These are phyloP conservation scores for Cardamine resedifolia DNA, from an alignment of 345 rosid species.

Conservation along the genomic window DNA sequence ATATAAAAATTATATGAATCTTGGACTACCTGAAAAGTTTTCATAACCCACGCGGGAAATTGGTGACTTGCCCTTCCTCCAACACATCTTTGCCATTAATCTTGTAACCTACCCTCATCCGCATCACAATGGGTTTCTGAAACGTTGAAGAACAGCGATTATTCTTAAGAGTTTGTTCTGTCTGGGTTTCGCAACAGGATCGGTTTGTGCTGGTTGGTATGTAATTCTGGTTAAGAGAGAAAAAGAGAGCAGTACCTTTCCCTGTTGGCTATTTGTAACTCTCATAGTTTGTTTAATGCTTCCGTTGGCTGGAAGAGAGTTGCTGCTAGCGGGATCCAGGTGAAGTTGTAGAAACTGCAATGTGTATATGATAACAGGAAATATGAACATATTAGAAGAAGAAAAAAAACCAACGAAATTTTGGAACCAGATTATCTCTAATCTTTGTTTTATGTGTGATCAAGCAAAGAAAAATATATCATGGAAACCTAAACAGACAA, in stretches of 20 bases:
- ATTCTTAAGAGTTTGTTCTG: background rate
- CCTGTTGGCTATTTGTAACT: slow-evolving; percentile 86
- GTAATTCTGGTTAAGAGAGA: background rate
- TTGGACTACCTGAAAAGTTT: slow-evolving; percentile 28
- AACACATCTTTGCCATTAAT: slow-evolving; percentile 64
- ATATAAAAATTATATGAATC: slow-evolving; percentile 29
- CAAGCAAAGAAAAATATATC: background rate
- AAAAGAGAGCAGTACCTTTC: slow-evolving; percentile 59
- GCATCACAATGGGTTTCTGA: slow-evolving; percentile 92
- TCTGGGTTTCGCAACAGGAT: slow-evolving; percentile 7
- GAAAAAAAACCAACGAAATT: background rate
- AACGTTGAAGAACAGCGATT: slow-evolving; percentile 19
- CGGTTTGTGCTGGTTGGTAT: background rate
- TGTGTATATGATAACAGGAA: slow-evolving; percentile 11
- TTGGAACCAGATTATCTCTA: background rate
- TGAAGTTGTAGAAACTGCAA: slow-evolving; percentile 91
- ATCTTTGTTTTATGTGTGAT: background rate
- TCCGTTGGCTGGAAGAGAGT: slow-evolving; percentile 61
- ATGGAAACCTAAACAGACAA: background rate
- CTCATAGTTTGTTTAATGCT: slow-evolving; percentile 65
- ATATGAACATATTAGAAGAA: background rate
- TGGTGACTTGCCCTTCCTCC: slow-evolving; percentile 93
- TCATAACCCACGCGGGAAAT: slow-evolving; percentile 81
- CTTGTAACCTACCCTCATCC: slow-evolving; percentile 84
- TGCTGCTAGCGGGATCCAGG: slow-evolving; percentile 85